These are phyloP conservation scores for Dianthus caryophyllus DNA, from an alignment of 148 eudicot species.

Conservation along the genomic window DNA sequence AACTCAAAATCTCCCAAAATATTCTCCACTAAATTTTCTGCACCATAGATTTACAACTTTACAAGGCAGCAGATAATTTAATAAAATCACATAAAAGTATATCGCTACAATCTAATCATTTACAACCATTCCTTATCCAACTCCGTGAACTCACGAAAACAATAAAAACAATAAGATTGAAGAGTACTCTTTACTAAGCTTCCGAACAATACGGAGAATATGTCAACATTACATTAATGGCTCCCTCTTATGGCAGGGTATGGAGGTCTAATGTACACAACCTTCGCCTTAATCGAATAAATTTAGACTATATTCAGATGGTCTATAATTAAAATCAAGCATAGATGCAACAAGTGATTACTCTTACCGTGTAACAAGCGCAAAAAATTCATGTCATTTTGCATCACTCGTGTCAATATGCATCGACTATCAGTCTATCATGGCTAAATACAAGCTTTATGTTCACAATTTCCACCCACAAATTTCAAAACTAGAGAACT, in stretches of 20 bases:
- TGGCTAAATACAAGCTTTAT: too few species aligned
- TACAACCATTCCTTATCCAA: background rate
- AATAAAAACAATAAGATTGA: background rate
- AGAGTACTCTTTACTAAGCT: background rate
- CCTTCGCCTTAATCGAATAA: too few species aligned
- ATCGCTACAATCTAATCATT: background rate
- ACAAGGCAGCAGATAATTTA: background rate
- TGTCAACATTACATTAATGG: too few species aligned
- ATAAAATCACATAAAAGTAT: background rate
- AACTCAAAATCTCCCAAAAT: slow-evolving; percentile 92
- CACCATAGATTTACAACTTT: slow-evolving; percentile 13
- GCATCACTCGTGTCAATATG: background rate
- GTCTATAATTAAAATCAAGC: too few species aligned
- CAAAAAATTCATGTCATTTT: too few species aligned
- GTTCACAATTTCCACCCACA: background rate
- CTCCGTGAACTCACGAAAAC: background rate
- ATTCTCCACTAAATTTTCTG: slow-evolving; percentile 94
- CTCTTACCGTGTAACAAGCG: too few species aligned
- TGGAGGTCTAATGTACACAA: too few species aligned
- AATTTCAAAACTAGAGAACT: background rate
- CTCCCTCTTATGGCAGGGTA: too few species aligned
- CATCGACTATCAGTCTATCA: too few species aligned
- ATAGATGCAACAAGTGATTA: too few species aligned
- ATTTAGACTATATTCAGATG: too few species aligned
- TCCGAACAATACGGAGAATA: too few species aligned